Evolutionary conservation across 441 rosid species (phyloP).

Genomic region (Populus hybrid): DNA sequence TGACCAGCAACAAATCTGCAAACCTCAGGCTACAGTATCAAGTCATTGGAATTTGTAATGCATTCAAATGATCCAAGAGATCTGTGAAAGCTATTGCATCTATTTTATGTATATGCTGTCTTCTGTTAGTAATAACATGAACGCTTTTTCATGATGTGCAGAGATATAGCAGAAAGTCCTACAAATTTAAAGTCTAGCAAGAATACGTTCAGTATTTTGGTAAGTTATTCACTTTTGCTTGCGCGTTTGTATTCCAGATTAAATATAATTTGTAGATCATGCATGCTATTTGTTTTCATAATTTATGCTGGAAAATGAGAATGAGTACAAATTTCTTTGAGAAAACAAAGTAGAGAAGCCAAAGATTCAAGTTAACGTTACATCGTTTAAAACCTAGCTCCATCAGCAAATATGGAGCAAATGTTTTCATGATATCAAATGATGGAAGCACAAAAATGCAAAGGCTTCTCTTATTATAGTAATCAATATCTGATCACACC

Average conservation of each 20-base stretch:
- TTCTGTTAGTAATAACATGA: not conserved
- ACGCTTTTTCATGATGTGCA: conserved; percentile 33
- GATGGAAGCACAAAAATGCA: not conserved
- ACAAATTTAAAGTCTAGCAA: conserved; percentile 34
- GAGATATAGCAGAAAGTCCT: conserved; percentile 43
- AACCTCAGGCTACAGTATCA: not conserved
- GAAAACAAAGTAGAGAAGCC: not conserved
- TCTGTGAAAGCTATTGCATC: not conserved
- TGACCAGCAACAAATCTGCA: not conserved
- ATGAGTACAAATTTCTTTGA: not conserved
- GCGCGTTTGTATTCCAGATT: conserved; percentile 4
- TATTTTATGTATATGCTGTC: not conserved
- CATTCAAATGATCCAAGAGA: not conserved
- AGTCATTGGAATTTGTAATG: not conserved
- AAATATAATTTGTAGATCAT: conserved; percentile 9
- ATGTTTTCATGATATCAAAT: not conserved
- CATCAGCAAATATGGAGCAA: not conserved
- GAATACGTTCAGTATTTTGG: conserved; percentile 69
- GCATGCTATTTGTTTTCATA: not conserved
- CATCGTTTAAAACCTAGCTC: not conserved
- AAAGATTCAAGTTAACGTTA: not conserved
- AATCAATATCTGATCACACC: not conserved
- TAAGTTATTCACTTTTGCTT: conserved; percentile 30
- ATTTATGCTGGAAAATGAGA: not conserved
- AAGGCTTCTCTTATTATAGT: not conserved